A percentile compares a stretch with the other conserved stretches of the same genome.
Evolutionary conservation across 2,329 filamentous ascomycete species (phyloP).

Genomic region (Curvularia sp.): DNA sequence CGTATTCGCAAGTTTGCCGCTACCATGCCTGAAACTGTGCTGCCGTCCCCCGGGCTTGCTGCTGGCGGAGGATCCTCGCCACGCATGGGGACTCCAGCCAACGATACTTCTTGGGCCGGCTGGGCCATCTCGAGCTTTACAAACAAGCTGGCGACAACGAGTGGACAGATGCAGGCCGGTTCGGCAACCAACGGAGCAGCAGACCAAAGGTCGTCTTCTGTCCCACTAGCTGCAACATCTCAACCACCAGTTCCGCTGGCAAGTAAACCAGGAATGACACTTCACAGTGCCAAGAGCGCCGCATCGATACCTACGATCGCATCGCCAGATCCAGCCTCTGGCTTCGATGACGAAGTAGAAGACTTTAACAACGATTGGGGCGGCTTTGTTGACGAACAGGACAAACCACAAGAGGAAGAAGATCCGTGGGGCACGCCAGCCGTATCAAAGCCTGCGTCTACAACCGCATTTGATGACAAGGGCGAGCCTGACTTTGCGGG

Average conservation of each 20-base stretch:
- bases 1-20: constrained; percentile 80
- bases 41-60: constrained; percentile 68
- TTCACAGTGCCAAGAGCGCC: constrained; percentile 38
- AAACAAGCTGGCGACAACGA: constrained; percentile 84
- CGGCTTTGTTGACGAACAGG: constrained; percentile 67
- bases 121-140: constrained; percentile 99
- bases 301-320: constrained; percentile 38
- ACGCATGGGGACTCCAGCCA: constrained; percentile 81
- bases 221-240: constrained; percentile 55
- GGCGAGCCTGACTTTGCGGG: constrained; percentile 95
- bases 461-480: constrained; percentile 75
- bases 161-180: constrained; percentile 79
- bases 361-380: constrained; percentile 79
- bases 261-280: constrained; percentile 46
- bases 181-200: constrained; percentile 47
- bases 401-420: constrained; percentile 58
- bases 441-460: constrained; percentile 46
- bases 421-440: constrained; percentile 60
- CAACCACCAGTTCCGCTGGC: constrained; percentile 60
- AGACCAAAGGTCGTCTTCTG: constrained; percentile 58
- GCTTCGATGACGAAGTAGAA: constrained; percentile 58
- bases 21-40: constrained; percentile 78
- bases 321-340: constrained; percentile 58
- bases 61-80: constrained; percentile 61
- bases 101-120: constrained; percentile 79